phyloP scores from a whole-genome alignment of 768 basidiomycete genomes.

The Agaricus sinodeliciosus region DNA sequence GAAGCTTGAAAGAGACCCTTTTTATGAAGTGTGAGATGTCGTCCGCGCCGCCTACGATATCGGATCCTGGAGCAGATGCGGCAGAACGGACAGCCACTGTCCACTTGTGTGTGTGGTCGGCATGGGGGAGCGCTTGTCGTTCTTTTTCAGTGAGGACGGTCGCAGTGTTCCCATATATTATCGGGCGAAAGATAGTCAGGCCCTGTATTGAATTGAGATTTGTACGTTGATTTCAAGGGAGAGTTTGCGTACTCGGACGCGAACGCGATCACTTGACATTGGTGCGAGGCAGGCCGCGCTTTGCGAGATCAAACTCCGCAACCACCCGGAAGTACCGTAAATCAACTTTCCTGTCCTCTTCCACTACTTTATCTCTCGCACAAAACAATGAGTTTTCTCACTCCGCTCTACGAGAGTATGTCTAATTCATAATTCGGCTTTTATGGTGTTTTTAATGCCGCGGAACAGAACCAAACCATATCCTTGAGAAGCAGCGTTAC shows the following conservation, averaged over 20 bases:
- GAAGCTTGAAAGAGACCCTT: slow-evolving; percentile 93
- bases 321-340: slow-evolving; percentile 23
- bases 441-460: slow-evolving; percentile 8
- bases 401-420: slow-evolving; percentile 63
- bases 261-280: slow-evolving; percentile 59
- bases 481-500: slow-evolving; percentile 57
- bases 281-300: slow-evolving; percentile 25
- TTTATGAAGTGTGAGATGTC: slow-evolving; percentile 91
- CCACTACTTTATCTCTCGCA: slow-evolving; percentile 18
- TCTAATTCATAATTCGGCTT: slow-evolving; percentile 8
- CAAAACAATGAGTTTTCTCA: slow-evolving; percentile 39
- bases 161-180: slow-evolving; percentile 95
- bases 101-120: slow-evolving; percentile 93
- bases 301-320: slow-evolving; percentile 39
- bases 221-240: slow-evolving; percentile 7
- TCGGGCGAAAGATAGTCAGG: slow-evolving; percentile 78
- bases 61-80: slow-evolving; percentile 62
- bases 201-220: slow-evolving; percentile 45
- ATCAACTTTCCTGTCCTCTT: slow-evolving; percentile 14
- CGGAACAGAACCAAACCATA: slow-evolving; percentile 51
- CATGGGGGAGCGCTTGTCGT: slow-evolving; percentile 42
- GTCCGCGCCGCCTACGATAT: slow-evolving; percentile 84
- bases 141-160: slow-evolving; percentile 71
- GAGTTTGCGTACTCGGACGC: slow-evolving; percentile 59
- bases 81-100: slow-evolving; percentile 93